Conservation (phyloP, 2,329 filamentous ascomycete species). For the Verticillium nonalfalfae region DNA sequence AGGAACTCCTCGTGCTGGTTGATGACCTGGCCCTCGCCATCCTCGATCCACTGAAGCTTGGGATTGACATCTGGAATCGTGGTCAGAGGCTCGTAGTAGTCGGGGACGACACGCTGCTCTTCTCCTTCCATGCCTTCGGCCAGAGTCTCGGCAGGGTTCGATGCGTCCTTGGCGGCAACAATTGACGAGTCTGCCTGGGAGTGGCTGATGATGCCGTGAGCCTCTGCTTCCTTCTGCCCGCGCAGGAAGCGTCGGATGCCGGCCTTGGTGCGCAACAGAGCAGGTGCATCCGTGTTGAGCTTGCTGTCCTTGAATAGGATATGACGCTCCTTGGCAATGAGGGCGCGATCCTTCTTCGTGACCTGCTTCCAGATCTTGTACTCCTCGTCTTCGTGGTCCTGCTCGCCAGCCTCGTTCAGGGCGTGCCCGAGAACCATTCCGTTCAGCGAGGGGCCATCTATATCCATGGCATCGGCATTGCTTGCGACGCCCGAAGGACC, state of each 20-base stretch:
- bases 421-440: constrained; percentile 58
- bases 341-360: constrained; percentile 90
- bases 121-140: constrained; percentile 94
- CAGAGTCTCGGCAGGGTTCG: constrained; percentile 63
- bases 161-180: constrained; percentile 39
- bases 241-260: constrained; percentile 86
- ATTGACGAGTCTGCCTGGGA: constrained; percentile 34
- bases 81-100: constrained; percentile 88
- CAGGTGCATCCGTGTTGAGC: constrained; percentile 81
- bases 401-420: constrained; percentile 62
- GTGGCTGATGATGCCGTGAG: constrained; percentile 31
- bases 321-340: constrained; percentile 78
- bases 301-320: constrained; percentile 80
- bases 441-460: constrained; percentile 69
- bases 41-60: constrained; percentile 80
- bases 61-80: constrained; percentile 78
- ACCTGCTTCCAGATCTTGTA: constrained; percentile 99
- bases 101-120: constrained; percentile 76
- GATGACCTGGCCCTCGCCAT: constrained; percentile 81
- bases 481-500: constrained; percentile 62
- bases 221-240: constrained; percentile 65
- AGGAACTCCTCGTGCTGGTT: constrained; percentile 84
- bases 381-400: constrained; percentile 83
- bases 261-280: constrained; percentile 74
- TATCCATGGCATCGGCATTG: constrained; percentile 80